Conservation (phyloP, 257 asterid species). For the Fraxinus cuspidata region DNA sequence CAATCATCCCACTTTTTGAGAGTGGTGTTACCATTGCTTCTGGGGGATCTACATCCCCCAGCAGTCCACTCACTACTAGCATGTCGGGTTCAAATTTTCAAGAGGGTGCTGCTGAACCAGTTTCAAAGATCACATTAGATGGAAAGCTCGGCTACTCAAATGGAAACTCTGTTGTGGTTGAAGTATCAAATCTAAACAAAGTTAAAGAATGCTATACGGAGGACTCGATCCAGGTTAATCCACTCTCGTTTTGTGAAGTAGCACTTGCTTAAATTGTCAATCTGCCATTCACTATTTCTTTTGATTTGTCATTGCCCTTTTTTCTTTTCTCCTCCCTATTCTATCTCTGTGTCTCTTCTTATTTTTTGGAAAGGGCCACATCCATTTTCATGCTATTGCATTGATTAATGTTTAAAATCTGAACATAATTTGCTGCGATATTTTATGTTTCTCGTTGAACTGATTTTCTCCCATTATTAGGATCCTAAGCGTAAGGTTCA, state of each 20-base stretch:
- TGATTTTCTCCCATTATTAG: slow-evolving; percentile 41
- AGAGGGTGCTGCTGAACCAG: slow-evolving; percentile 74
- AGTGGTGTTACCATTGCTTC: slow-evolving; percentile 70
- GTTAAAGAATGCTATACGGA: slow-evolving; percentile 98
- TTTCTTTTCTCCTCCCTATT: not conserved
- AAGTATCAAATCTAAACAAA: slow-evolving; percentile 96
- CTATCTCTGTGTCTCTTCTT: not conserved
- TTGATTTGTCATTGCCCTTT: not conserved
- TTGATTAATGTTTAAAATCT: slow-evolving; percentile 1
- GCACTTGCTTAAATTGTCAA: slow-evolving; percentile 10
- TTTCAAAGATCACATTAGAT: slow-evolving; percentile 75
- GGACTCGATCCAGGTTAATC: slow-evolving; percentile 88
- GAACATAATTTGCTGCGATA: slow-evolving; percentile 16
- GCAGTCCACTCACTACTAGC: slow-evolving; percentile 90
- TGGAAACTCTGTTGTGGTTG: slow-evolving; percentile 90
- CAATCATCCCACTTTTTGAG: slow-evolving; percentile 94
- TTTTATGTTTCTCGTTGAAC: slow-evolving; percentile 22
- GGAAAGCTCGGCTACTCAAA: slow-evolving; percentile 88
- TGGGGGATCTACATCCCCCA: slow-evolving; percentile 90
- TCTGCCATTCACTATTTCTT: not conserved
- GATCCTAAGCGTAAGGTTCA: slow-evolving; percentile 97
- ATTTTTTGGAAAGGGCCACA: not conserved
- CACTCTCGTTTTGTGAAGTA: slow-evolving; percentile 2
- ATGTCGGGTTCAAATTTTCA: slow-evolving; percentile 69
- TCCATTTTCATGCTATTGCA: not conserved